Evolutionary conservation across 108 stramenopile species (phyloP).

Genomic region (Cyclotella baltica): DNA sequence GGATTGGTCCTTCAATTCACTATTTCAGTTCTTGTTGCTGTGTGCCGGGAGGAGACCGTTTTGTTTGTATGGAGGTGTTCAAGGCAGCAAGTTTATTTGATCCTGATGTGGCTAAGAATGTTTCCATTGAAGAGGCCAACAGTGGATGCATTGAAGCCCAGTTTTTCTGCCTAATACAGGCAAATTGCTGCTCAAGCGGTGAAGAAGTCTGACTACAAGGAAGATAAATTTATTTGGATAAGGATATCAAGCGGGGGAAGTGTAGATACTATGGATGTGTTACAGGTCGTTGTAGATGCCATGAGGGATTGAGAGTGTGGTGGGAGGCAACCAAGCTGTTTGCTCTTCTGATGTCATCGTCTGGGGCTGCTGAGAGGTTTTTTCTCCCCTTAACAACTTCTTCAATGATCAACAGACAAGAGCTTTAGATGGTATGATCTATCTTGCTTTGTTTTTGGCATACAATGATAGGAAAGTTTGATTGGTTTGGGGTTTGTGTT

Average conservation of each 20-base stretch:
- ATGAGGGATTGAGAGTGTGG: background rate
- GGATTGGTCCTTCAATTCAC: constrained; percentile 9
- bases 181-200: background rate
- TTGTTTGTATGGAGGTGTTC: background rate
- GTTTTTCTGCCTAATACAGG: background rate
- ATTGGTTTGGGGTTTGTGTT: too few species aligned
- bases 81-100: constrained; percentile 1
- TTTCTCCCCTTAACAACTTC: constrained; percentile 11
- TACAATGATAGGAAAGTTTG: constrained; percentile 3
- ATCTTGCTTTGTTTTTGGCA: background rate
- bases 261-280: background rate
- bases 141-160: background rate
- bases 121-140: background rate
- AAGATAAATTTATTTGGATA: background rate
- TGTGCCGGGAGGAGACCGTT: background rate
- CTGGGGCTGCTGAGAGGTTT: constrained; percentile 9
- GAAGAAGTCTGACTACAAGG: background rate
- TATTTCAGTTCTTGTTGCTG: background rate
- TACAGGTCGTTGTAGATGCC: background rate
- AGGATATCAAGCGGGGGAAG: background rate
- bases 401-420: background rate
- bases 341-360: constrained; percentile 4
- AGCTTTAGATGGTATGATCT: background rate
- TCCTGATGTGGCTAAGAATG: background rate
- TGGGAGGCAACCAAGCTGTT: constrained; percentile 6